Evolutionary conservation across 2,329 filamentous ascomycete species (phyloP).

Genomic region (Acrocalymma vagum): DNA sequence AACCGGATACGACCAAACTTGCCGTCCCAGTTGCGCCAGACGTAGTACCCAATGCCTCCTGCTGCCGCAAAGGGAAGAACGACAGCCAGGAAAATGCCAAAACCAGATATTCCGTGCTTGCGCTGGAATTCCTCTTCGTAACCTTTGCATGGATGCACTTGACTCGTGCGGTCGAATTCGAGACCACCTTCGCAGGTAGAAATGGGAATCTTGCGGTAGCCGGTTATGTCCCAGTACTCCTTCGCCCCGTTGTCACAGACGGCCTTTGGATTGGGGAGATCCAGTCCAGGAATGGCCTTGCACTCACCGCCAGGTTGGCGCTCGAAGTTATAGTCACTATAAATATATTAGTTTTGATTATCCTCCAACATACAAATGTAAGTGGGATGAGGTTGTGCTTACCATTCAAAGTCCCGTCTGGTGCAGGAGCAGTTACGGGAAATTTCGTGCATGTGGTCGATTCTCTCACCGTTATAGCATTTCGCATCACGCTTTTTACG

Average conservation of each 20-base stretch:
- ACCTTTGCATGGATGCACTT: constrained; percentile 73
- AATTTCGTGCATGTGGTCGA: constrained; percentile 72
- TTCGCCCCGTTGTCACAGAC: constrained; percentile 72
- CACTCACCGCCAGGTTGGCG: constrained; percentile 80
- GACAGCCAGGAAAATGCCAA: constrained; percentile 86
- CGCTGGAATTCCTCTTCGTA: constrained; percentile 84
- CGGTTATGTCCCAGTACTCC: constrained; percentile 87
- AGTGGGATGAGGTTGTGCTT: constrained; percentile 45
- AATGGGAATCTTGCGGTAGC: constrained; percentile 88
- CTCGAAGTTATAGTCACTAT: constrained; percentile 92
- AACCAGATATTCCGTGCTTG: constrained; percentile 73
- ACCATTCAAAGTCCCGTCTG: constrained; percentile 92
- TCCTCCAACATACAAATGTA: not conserved
- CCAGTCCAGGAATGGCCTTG: constrained; percentile 75
- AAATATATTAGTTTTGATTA: constrained; percentile 19
- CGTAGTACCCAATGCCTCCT: constrained; percentile 79
- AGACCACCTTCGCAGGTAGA: constrained; percentile 83
- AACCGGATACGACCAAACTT: constrained; percentile 92
- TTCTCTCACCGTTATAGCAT: constrained; percentile 82
- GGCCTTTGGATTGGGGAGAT: constrained; percentile 67
- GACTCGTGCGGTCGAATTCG: constrained; percentile 74
- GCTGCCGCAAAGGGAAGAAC: constrained; percentile 78
- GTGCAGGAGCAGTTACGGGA: constrained; percentile 82
- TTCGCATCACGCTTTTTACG: constrained; percentile 82
- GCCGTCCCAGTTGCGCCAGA: constrained; percentile 83